These are phyloP conservation scores for Paraglomus brasilianum DNA, from an alignment of 192 early-diverging fungal species.

Conservation along the genomic window DNA sequence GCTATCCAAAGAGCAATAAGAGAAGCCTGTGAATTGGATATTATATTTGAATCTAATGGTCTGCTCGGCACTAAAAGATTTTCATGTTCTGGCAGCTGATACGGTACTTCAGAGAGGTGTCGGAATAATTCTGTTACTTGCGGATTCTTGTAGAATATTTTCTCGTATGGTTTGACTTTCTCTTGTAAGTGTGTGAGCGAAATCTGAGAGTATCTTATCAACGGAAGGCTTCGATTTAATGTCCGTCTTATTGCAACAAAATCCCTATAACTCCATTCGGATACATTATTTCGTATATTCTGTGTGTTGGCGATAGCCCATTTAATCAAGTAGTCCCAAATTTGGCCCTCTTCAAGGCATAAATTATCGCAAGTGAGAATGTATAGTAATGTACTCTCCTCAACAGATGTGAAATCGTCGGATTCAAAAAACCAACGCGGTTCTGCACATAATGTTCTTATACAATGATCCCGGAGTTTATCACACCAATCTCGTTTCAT, in stretches of 20 bases:
- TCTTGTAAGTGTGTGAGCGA: conserved; percentile 7
- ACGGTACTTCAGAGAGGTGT: conserved; percentile 7
- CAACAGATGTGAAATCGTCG: conserved; percentile 18
- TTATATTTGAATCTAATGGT: conserved; percentile 28
- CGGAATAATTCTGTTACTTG: conserved; percentile 11
- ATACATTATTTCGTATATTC: conserved; percentile 17
- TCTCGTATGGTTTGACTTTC: conserved; percentile 25
- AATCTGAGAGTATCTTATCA: conserved; percentile 28
- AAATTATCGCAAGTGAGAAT: conserved; percentile 28
- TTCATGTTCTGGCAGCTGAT: too few species aligned
- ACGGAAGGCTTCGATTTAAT: conserved; percentile 23
- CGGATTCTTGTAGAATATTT: conserved; percentile 20
- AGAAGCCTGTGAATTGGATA: conserved; percentile 26
- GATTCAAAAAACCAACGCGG: conserved; percentile 28
- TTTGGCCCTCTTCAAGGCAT: conserved; percentile 26
- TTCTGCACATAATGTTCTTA: conserved; percentile 26
- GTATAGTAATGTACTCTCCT: conserved; percentile 22
- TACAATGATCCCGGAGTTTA: conserved; percentile 25
- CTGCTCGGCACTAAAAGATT: not conserved
- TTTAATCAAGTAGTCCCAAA: conserved; percentile 28
- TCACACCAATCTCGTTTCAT: conserved; percentile 12
- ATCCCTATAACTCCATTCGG: conserved; percentile 12
- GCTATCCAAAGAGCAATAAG: conserved; percentile 29
- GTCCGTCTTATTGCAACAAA: conserved; percentile 22
- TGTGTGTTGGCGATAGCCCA: conserved; percentile 23